phyloP scores from a whole-genome alignment of 257 asterid genomes.

The Ballota nigra region DNA sequence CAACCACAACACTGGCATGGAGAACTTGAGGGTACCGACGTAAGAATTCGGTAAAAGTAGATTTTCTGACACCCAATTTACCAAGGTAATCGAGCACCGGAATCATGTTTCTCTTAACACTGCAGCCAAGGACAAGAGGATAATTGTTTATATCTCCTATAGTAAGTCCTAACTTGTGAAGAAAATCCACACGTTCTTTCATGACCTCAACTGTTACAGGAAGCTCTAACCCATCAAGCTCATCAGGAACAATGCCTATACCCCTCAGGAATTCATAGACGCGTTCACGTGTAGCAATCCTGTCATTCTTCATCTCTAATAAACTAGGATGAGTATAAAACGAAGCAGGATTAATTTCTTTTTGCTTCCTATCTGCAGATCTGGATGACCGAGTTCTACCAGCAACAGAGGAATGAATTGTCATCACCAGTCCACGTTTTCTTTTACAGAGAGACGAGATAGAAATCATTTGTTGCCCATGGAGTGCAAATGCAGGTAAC shows the following conservation, averaged over 20 bases:
- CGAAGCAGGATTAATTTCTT: conserved; percentile 50
- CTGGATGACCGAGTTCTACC: conserved; percentile 38
- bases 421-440: conserved; percentile 41
- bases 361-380: conserved; percentile 26
- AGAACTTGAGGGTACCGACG: conserved; percentile 92
- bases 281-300: conserved; percentile 62
- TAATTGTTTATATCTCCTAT: conserved; percentile 87
- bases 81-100: conserved; percentile 98
- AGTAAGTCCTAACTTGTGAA: conserved; percentile 85
- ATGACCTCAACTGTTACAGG: conserved; percentile 93
- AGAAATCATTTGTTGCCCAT: conserved; percentile 33
- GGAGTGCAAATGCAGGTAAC: conserved; percentile 46
- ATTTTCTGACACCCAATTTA: conserved; percentile 76
- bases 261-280: conserved; percentile 82
- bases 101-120: conserved; percentile 95
- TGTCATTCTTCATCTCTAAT: conserved; percentile 73
- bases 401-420: conserved; percentile 44
- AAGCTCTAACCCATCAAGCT: conserved; percentile 93
- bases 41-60: conserved; percentile 75
- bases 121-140: conserved; percentile 97
- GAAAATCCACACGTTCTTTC: conserved; percentile 90
- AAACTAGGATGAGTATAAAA: conserved; percentile 83
- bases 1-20: conserved; percentile 95
- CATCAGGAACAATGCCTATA: conserved; percentile 78
- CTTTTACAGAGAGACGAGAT: conserved; percentile 33